These are phyloP conservation scores for Boletus barrowsii DNA, from an alignment of 768 basidiomycete genomes.

Conservation along the genomic window DNA sequence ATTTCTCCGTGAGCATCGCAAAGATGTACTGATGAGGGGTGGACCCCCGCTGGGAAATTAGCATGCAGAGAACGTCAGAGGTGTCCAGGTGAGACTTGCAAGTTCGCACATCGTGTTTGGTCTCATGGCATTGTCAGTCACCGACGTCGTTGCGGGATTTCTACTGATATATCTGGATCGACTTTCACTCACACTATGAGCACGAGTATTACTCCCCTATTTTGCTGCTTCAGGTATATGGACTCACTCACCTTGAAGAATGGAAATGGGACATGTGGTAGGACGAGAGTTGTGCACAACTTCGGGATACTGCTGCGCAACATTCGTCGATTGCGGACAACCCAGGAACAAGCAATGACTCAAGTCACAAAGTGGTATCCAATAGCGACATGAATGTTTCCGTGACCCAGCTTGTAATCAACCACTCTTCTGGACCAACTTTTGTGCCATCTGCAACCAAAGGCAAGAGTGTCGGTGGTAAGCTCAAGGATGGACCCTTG, in stretches of 20 bases:
- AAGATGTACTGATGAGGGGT: constrained; percentile 71
- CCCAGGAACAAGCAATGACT: background rate
- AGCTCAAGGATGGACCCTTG: constrained; percentile 58
- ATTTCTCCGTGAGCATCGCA: constrained; percentile 82
- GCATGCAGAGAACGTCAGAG: constrained; percentile 84
- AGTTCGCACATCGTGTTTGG: background rate
- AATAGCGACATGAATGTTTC: constrained; percentile 5
- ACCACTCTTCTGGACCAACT: constrained; percentile 98
- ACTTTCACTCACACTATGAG: constrained; percentile 91
- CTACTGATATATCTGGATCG: constrained; percentile 91
- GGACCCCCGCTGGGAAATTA: constrained; percentile 77
- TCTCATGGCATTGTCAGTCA: constrained; percentile 40
- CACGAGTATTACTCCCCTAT: constrained; percentile 96
- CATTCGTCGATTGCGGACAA: constrained; percentile 24
- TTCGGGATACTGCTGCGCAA: constrained; percentile 29
- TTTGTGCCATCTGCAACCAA: constrained; percentile 60
- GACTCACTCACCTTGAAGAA: constrained; percentile 92
- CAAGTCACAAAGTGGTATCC: no score
- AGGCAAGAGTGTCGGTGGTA: constrained; percentile 59
- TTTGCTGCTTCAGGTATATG: constrained; percentile 89
- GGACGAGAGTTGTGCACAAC: constrained; percentile 55
- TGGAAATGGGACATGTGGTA: constrained; percentile 93
- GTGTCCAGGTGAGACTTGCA: constrained; percentile 68
- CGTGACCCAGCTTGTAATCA: constrained; percentile 43
- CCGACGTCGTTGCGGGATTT: constrained; percentile 74